Evolutionary conservation across 2,329 filamentous ascomycete genomes (phyloP).

Genomic region (Ascochyta viciae-villosae): DNA sequence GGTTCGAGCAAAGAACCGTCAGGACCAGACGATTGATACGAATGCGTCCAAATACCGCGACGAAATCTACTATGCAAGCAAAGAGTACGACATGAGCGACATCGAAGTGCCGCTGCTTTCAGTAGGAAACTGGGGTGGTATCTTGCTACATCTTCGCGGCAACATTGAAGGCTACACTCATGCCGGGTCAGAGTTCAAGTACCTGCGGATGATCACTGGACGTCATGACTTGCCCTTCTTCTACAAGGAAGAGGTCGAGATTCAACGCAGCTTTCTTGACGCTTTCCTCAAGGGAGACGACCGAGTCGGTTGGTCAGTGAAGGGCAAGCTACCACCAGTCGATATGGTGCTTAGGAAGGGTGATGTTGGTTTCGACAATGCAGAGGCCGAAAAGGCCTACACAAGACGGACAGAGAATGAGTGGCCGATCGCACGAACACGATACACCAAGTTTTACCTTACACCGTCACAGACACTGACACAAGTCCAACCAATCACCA

Average conservation of each 20-base stretch:
- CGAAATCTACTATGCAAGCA: slow-evolving; percentile 68
- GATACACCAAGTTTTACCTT: slow-evolving; percentile 69
- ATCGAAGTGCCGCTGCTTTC: slow-evolving; percentile 72
- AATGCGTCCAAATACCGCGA: slow-evolving; percentile 64
- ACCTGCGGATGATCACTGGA: slow-evolving; percentile 72
- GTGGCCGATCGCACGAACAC: slow-evolving; percentile 72
- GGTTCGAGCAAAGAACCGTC: slow-evolving; percentile 58
- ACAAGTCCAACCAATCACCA: slow-evolving; percentile 35
- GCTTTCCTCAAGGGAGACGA: slow-evolving; percentile 75
- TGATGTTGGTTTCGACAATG: slow-evolving; percentile 70
- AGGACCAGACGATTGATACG: slow-evolving; percentile 44
- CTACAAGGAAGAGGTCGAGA: slow-evolving; percentile 70
- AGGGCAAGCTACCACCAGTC: slow-evolving; percentile 67
- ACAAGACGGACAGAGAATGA: slow-evolving; percentile 63
- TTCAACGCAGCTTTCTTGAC: slow-evolving; percentile 72
- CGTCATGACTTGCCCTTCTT: slow-evolving; percentile 77
- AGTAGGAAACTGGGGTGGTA: slow-evolving; percentile 76
- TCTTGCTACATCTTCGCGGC: slow-evolving; percentile 71
- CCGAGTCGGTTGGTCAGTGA: slow-evolving; percentile 63
- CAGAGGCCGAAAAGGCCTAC: slow-evolving; percentile 65
- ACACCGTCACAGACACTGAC: slow-evolving; percentile 56
- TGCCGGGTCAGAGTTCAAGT: slow-evolving; percentile 72
- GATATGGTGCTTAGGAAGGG: slow-evolving; percentile 69
- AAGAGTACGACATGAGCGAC: slow-evolving; percentile 69
- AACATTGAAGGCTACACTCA: slow-evolving; percentile 71